phyloP scores from a whole-genome alignment of 192 early-diverging fungal species.

The Coemansia sp. region DNA sequence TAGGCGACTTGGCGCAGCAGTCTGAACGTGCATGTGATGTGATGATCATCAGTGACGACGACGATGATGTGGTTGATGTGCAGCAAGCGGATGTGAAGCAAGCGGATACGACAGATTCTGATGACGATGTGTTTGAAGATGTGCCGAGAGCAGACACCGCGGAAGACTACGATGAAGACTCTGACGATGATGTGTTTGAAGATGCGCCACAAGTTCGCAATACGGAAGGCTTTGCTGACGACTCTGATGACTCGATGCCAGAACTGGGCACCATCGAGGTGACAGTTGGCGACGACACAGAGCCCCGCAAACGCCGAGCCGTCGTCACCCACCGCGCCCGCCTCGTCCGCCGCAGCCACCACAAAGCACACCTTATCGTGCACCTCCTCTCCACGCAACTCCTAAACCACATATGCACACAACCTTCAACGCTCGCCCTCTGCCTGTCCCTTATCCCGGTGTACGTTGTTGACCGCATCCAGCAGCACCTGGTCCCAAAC shows the following conservation, averaged over 20 bases:
- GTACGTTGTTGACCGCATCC: conserved; percentile 15
- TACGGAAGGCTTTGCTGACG: neutral
- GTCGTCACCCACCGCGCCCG: conserved; percentile 37
- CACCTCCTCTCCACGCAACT: conserved; percentile 12
- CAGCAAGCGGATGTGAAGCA: too few species aligned
- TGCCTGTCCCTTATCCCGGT: conserved; percentile 31
- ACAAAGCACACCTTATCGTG: conserved; percentile 34
- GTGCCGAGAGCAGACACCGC: neutral
- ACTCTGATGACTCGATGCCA: conserved; percentile 16
- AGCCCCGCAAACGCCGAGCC: conserved; percentile 5
- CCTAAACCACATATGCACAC: conserved; percentile 23
- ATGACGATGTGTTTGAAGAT: neutral
- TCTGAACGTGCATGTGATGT: too few species aligned
- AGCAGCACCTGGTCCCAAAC: conserved; percentile 29
- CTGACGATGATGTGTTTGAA: conserved; percentile 11
- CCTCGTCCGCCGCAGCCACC: conserved; percentile 33
- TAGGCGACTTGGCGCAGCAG: too few species aligned
- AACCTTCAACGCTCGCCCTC: conserved; percentile 5
- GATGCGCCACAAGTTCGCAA: neutral
- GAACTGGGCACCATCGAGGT: conserved; percentile 50
- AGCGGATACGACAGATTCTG: neutral
- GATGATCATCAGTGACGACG: too few species aligned
- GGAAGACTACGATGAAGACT: neutral
- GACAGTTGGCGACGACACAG: conserved; percentile 19
- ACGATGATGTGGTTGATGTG: too few species aligned